Evolutionary conservation across 768 basidiomycete species (phyloP).

Genomic region (Boletus speciosus): DNA sequence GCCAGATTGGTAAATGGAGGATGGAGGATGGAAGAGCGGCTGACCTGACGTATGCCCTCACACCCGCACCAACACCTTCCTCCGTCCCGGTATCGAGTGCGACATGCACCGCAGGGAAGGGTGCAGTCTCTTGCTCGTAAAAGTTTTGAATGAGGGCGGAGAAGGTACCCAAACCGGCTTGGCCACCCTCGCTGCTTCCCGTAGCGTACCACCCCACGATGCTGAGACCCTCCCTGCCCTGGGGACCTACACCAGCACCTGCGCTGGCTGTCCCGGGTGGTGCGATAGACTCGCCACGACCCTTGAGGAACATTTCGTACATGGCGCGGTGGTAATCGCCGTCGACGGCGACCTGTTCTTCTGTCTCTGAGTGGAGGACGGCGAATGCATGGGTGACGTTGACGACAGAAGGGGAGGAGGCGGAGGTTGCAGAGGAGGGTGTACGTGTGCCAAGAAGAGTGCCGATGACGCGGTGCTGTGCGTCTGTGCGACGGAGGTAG

Average conservation of each 20-base stretch:
- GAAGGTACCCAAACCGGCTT: slow-evolving; percentile 70
- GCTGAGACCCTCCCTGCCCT: slow-evolving; percentile 61
- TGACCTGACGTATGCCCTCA: slow-evolving; percentile 85
- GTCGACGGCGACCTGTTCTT: slow-evolving; percentile 92
- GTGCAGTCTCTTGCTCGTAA: slow-evolving; percentile 88
- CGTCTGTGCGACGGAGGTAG: slow-evolving; percentile 82
- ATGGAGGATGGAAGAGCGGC: slow-evolving; percentile 14
- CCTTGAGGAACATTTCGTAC: slow-evolving; percentile 74
- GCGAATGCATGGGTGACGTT: slow-evolving; percentile 86
- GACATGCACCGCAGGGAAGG: slow-evolving; percentile 87
- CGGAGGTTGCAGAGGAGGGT: slow-evolving; percentile 37
- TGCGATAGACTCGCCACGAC: slow-evolving; percentile 51
- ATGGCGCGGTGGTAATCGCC: slow-evolving; percentile 94
- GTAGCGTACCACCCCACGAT: slow-evolving; percentile 94
- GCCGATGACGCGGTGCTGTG: slow-evolving; percentile 88
- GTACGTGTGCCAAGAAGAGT: slow-evolving; percentile 82
- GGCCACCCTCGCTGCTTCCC: slow-evolving; percentile 54
- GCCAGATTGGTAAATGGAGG: slow-evolving; percentile 10
- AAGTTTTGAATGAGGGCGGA: slow-evolving; percentile 98
- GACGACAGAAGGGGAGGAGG: slow-evolving; percentile 32
- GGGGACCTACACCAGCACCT: slow-evolving; percentile 19
- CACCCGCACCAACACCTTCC: slow-evolving; percentile 59
- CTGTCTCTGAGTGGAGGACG: slow-evolving; percentile 88
- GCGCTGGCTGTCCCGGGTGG: slow-evolving; percentile 12
- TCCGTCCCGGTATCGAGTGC: slow-evolving; percentile 84